Evolutionary conservation across 164 flowering plant genomes (phyloP), one percentile per base, ranked within the genome.

Genomic region (Sextonia rubra): DNA sequence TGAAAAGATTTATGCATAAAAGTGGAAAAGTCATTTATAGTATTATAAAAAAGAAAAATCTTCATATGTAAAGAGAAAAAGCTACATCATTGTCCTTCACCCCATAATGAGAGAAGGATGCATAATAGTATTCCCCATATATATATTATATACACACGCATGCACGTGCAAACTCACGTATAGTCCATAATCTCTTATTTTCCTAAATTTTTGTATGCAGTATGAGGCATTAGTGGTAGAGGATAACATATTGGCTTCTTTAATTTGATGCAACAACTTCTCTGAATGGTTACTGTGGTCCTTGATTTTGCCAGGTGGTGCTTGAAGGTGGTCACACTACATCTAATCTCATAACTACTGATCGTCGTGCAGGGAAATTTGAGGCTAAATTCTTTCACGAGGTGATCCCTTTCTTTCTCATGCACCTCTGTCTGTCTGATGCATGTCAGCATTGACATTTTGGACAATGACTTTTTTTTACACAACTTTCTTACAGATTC

Each of bases 291-390:
- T 11, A 29, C 17, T 7, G 2, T 66, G 69, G 69, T 37, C 20
- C 52, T 23, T n/a, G 4, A 14, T 73, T 64, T 49, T 55, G 11
- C 4, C 67, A 95, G 98, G 95, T 93, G 77, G 98, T 93, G 66
- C 87, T 93, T 77, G 99, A 97, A 71, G 99, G 99, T 83, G 99
- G 99, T 78, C 99, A 95, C 76, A 96, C 91, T 79, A 97, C 98
- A 77, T 87, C 90, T 27, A 65, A 82, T 70, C 98, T 95, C 73
- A 95, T 98, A 8, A 93, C 88, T 17, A 93, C 98, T 68, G 98
- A 90, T 82, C 98, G 88, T 74, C 97, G 98, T 82, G 94, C 98
- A 68, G 99, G 98, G 69, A 95, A 95, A 73, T 95, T 95, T 79
- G 98, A 92, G 62, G 98, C 99, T 30, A 94, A 91, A 80, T 91